phyloP scores from a whole-genome alignment of 176 grass and related monocot species.

The Aegilops longissima region DNA sequence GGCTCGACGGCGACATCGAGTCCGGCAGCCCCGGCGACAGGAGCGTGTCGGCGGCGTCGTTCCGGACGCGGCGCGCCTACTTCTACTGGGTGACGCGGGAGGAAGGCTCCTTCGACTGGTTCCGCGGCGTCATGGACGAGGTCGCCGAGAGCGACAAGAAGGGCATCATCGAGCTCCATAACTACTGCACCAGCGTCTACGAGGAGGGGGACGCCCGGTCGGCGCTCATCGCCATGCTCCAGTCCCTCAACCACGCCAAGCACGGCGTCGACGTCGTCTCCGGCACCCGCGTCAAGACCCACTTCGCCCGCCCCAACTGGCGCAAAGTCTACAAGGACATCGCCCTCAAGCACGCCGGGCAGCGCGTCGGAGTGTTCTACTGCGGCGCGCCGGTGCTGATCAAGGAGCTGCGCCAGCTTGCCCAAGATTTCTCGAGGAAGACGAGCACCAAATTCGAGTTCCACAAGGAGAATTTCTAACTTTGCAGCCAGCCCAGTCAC shows the following conservation, averaged over 20 bases:
- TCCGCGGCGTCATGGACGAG: conserved; percentile 84
- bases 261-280: conserved; percentile 81
- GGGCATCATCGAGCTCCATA: conserved; percentile 86
- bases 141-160: conserved; percentile 76
- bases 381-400: conserved; percentile 73
- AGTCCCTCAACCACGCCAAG: conserved; percentile 91
- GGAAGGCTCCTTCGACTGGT: conserved; percentile 97
- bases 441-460: conserved; percentile 88
- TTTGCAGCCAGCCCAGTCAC: not conserved
- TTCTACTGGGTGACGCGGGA: conserved; percentile 97
- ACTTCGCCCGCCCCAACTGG: conserved; percentile 95
- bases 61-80: conserved; percentile 73
- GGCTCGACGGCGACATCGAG: conserved; percentile 47
- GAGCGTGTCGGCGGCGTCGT: conserved; percentile 24
- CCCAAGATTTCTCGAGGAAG: conserved; percentile 74
- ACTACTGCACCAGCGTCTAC: conserved; percentile 95
- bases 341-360: conserved; percentile 65
- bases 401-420: conserved; percentile 65
- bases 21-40: not conserved
- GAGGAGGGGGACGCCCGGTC: conserved; percentile 93
- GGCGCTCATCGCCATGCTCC: conserved; percentile 89
- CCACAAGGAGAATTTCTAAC: conserved; percentile 88
- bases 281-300: conserved; percentile 83
- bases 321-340: conserved; percentile 82
- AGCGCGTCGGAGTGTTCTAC: conserved; percentile 88